These are phyloP conservation scores for Ephemerocybe angulata DNA, from an alignment of 768 basidiomycete genomes.

Conservation along the genomic window DNA sequence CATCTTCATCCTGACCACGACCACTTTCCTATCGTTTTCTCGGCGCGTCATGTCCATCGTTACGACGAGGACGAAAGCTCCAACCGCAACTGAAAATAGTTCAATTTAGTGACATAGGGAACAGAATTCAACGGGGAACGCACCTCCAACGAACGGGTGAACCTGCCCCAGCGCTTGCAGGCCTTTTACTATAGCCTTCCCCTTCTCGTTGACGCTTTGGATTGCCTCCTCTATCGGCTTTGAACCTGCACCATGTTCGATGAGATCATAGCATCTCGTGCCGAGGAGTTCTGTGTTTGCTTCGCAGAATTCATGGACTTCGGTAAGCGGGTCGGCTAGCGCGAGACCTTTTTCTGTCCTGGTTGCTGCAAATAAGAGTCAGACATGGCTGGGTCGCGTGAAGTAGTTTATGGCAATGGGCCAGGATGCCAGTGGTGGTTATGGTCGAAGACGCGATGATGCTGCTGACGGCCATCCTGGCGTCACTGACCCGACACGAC, in stretches of 20 bases:
- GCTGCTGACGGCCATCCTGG: too few species aligned
- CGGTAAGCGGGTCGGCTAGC: constrained; percentile 6
- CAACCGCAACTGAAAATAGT: constrained; percentile 35
- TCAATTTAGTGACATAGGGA: not conserved
- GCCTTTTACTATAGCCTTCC: constrained; percentile 27
- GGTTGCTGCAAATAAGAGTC: not conserved
- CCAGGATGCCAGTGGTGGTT: too few species aligned
- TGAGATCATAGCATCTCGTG: not conserved
- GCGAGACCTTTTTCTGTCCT: not conserved
- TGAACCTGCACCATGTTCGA: constrained; percentile 2
- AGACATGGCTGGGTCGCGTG: too few species aligned
- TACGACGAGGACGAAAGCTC: constrained; percentile 48
- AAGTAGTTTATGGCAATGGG: too few species aligned
- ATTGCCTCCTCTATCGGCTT: constrained; percentile 27
- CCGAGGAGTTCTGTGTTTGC: constrained; percentile 8
- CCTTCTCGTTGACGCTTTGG: constrained; percentile 27
- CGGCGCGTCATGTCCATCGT: constrained; percentile 45
- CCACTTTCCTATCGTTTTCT: constrained; percentile 49
- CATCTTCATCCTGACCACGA: constrained; percentile 47
- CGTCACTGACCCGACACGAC: not conserved
- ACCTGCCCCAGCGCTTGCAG: constrained; percentile 31
- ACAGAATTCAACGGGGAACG: constrained; percentile 1
- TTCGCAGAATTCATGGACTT: constrained; percentile 13
- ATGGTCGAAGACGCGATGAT: not conserved
- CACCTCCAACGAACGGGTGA: constrained; percentile 37